Evolutionary conservation across 805 yeast genomes (phyloP).

Genomic region (Nakazawaea sp.): DNA sequence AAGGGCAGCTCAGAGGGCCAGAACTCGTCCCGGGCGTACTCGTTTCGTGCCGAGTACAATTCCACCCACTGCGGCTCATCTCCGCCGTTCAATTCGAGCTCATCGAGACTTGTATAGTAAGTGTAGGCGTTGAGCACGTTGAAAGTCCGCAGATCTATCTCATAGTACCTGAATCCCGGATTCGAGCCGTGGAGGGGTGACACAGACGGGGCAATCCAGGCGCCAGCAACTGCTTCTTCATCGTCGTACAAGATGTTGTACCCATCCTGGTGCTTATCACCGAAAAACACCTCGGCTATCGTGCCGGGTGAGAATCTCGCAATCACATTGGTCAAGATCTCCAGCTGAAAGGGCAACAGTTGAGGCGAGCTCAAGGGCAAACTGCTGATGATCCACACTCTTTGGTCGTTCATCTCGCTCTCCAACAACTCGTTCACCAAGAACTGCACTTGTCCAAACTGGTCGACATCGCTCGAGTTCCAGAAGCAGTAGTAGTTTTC

Average conservation of each 20-base stretch:
- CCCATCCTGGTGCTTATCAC: constrained; percentile 34
- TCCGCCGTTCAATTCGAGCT: constrained; percentile 30
- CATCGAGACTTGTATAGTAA: constrained; percentile 32
- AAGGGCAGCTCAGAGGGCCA: constrained; percentile 32
- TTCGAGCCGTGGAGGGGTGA: constrained; percentile 30
- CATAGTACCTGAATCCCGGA: constrained; percentile 38
- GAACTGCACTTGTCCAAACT: constrained; percentile 56
- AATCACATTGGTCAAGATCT: constrained; percentile 29
- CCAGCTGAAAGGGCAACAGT: constrained; percentile 26
- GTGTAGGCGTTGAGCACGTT: constrained; percentile 31
- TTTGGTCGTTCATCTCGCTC: constrained; percentile 47
- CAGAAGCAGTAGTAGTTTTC: constrained; percentile 29
- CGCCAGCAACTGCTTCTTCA: constrained; percentile 26
- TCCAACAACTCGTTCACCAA: constrained; percentile 55
- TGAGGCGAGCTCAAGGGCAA: constrained; percentile 1
- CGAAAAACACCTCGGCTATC: constrained; percentile 36
- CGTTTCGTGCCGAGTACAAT: constrained; percentile 32
- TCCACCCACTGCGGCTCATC: constrained; percentile 34
- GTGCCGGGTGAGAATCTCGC: constrained; percentile 38
- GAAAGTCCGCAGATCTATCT: constrained; percentile 34
- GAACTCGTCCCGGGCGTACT: constrained; percentile 26
- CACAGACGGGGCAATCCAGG: constrained; percentile 35
- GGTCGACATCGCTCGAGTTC: constrained; percentile 20
- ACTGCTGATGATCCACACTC: constrained; percentile 46
- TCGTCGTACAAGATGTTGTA: constrained; percentile 24